Evolutionary conservation across 257 asterid species (phyloP), one percentile per base, ranked within the genome.

Genomic region (Oldenlandia corymbosa): DNA sequence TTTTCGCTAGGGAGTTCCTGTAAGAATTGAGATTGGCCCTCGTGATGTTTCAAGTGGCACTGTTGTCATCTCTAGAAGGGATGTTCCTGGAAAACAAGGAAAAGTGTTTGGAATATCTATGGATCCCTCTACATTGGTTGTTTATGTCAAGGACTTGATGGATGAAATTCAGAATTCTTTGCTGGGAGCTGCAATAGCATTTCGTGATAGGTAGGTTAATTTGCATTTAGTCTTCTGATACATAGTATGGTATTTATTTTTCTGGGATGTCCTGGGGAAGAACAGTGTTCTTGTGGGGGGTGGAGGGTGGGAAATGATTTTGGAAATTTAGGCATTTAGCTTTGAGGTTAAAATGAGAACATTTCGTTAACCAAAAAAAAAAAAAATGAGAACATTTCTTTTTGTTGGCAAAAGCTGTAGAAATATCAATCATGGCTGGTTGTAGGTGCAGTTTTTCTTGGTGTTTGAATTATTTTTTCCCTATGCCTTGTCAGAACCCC

Each of bases 21-120:
- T 93, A 57, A 83, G 99, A 78, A 88, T 93, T 53, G 99, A 87
- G 78, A 84, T 93, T 76, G 97, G 99, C 47, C 96, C 99, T 27
- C 94, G 96, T 55, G 99, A 92, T 32, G 96, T 89, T 73, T 82
- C 83, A 26, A 87, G 86, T 68, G 80, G 83, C 54, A 87, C 84
- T 27, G 88, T 92, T 66, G 99, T 87, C 65, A 82, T 90, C 61
- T 90, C 92, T 56, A 84, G 97, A 83, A 77, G 99, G 79, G 97
- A 93, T 75, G 69, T 89, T 77, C 96, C 97, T 51, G 97, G 96
- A 62, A 92, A 92, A 80, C 90, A 92, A 75, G 99, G 97, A 60
- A 92, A 92, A 79, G 91, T 79, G 57, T 89, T 85, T 64, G 99
- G 99, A 30, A 85, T 92, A 82, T 85, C 97, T 30, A 92, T 87